Evolutionary conservation across 306 rosid species (phyloP).

Genomic region (Macrotyloma uniflorum): DNA sequence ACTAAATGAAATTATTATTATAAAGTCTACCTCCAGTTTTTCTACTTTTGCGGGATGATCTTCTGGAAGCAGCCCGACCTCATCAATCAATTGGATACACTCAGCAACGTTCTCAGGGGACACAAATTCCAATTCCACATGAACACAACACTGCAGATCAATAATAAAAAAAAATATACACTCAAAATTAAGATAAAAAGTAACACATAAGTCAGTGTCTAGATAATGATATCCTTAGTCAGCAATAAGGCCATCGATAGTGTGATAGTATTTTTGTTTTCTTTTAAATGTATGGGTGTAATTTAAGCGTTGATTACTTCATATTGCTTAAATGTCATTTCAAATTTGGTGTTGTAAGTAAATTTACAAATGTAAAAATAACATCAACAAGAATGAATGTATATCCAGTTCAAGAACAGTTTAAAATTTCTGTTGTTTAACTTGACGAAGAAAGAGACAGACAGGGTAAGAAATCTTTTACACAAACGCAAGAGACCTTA

Average conservation of each 20-base stretch:
- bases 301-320: not conserved
- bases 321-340: constrained; percentile 5
- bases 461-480: not conserved
- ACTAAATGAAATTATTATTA: not conserved
- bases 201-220: not conserved
- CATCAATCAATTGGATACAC: constrained; percentile 75
- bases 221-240: not conserved
- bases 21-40: constrained; percentile 71
- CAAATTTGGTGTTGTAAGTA: not conserved
- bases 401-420: constrained; percentile 18
- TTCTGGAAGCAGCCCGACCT: constrained; percentile 73
- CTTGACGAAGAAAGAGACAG: not conserved
- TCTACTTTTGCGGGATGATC: constrained; percentile 75
- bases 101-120: constrained; percentile 85
- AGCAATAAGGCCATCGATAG: not conserved
- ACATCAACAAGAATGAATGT: not conserved
- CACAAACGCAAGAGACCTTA: constrained; percentile 60
- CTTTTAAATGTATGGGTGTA: not conserved
- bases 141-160: constrained; percentile 78
- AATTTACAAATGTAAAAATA: constrained; percentile 23
- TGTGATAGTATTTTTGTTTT: not conserved
- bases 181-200: not conserved
- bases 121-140: constrained; percentile 84
- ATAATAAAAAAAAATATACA: constrained; percentile 27
- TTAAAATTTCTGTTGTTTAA: not conserved